These are phyloP conservation scores for Mycena vulgaris DNA, from an alignment of 768 basidiomycete genomes.

Conservation along the genomic window DNA sequence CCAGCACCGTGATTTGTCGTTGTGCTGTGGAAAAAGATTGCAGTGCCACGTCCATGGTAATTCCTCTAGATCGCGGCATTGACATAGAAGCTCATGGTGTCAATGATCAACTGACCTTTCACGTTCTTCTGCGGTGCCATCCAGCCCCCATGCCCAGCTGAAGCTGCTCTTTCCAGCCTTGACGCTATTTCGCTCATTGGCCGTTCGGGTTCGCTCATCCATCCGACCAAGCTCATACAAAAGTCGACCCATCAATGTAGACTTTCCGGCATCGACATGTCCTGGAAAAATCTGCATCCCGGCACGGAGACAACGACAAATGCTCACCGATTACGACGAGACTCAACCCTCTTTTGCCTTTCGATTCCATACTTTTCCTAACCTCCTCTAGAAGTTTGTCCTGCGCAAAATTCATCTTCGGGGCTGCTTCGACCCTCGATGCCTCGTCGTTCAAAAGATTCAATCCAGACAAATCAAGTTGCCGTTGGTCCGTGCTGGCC, in stretches of 20 bases:
- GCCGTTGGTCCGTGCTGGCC: slow-evolving; percentile 64
- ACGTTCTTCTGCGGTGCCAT: slow-evolving; percentile 93
- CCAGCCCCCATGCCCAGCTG: slow-evolving; percentile 98
- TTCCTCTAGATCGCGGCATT: slow-evolving; percentile 72
- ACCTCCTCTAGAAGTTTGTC: slow-evolving; percentile 92
- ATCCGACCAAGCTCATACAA: slow-evolving; percentile 93
- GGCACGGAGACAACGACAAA: background rate
- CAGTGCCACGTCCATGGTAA: slow-evolving; percentile 97
- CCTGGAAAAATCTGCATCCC: slow-evolving; percentile 63
- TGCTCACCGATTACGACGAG: slow-evolving; percentile 91
- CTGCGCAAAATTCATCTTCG: slow-evolving; percentile 76
- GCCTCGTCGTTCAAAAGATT: slow-evolving; percentile 70
- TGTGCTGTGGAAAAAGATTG: slow-evolving; percentile 83
- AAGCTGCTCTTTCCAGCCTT: slow-evolving; percentile 96
- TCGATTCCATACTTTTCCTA: slow-evolving; percentile 60
- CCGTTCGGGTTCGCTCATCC: slow-evolving; percentile 86
- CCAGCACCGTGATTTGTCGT: slow-evolving; percentile 91
- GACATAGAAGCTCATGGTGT: background rate
- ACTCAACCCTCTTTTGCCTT: slow-evolving; percentile 80
- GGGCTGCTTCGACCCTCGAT: slow-evolving; percentile 63
- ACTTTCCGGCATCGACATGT: slow-evolving; percentile 99
- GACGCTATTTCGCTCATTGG: slow-evolving; percentile 91
- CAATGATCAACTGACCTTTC: slow-evolving; percentile 74
- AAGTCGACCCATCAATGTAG: slow-evolving; percentile 95
- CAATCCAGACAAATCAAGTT: slow-evolving; percentile 82